A percentile compares a stretch with the other conserved stretches of the same genome.
Conservation (phyloP, 78 protist species). For the Isochrysis galbana region DNA sequence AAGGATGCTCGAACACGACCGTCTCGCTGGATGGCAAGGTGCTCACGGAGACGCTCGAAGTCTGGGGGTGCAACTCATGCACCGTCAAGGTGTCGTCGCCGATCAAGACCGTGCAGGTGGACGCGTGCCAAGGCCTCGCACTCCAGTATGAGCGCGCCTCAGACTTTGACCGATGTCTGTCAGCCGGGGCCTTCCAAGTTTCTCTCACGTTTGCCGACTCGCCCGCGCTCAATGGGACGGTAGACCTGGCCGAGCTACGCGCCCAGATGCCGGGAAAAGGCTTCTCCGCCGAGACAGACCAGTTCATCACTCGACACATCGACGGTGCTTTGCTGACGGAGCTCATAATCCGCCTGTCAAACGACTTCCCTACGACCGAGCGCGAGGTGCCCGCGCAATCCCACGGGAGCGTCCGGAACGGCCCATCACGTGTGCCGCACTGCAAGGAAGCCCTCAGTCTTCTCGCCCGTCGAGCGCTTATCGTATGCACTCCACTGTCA, state of each 20-base stretch:
- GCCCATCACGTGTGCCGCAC: neutral
- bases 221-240: neutral
- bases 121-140: neutral
- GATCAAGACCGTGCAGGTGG: neutral
- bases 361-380: slow-evolving; percentile 21
- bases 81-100: neutral
- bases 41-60: slow-evolving; percentile 19
- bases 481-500: neutral
- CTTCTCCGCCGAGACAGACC: neutral
- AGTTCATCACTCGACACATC: neutral
- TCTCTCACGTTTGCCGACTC: neutral
- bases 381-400: neutral
- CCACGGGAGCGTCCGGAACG: neutral
- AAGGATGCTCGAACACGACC: neutral
- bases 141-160: neutral
- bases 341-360: neutral
- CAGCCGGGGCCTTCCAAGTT: neutral
- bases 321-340: neutral
- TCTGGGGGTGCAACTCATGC: neutral
- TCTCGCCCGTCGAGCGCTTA: too few relatives aligned
- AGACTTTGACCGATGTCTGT: neutral
- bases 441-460: too few relatives aligned
- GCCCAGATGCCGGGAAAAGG: neutral
- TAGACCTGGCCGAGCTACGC: neutral
- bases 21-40: neutral